Conservation (phyloP, 768 basidiomycete species). For the Kwoniella sp. region DNA sequence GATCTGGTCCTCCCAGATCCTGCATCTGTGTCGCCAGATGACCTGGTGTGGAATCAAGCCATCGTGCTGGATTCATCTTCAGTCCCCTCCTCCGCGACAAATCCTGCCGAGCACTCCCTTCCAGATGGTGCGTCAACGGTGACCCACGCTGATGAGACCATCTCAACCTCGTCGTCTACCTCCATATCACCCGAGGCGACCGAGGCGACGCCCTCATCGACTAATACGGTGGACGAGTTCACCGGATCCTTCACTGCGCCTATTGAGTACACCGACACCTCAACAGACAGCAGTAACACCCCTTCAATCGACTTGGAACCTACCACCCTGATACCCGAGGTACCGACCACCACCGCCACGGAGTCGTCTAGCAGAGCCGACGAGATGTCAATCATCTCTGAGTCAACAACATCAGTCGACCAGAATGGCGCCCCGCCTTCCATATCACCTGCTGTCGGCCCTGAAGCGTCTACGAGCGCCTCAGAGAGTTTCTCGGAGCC, state of each 20-base stretch:
- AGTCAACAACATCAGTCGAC: background rate
- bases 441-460: background rate
- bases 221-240: too few relatives aligned
- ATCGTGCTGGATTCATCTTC: background rate
- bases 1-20: conserved; percentile 33
- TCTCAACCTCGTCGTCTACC: too few relatives aligned
- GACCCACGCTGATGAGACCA: background rate
- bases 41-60: conserved; percentile 7
- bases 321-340: background rate
- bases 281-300: background rate
- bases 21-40: background rate
- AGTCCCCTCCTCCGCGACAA: background rate
- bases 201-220: too few relatives aligned
- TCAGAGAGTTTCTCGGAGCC: background rate
- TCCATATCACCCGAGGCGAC: too few relatives aligned
- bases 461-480: background rate
- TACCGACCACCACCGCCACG: background rate
- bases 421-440: background rate
- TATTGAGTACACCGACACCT: background rate
- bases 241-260: too few relatives aligned
- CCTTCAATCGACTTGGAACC: background rate
- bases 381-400: background rate
- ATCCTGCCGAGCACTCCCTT: too few relatives aligned
- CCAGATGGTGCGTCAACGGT: too few relatives aligned
- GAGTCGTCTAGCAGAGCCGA: background rate